These are phyloP conservation scores for Raphanus sativus DNA, from an alignment of 345 rosid genomes.

Conservation along the genomic window DNA sequence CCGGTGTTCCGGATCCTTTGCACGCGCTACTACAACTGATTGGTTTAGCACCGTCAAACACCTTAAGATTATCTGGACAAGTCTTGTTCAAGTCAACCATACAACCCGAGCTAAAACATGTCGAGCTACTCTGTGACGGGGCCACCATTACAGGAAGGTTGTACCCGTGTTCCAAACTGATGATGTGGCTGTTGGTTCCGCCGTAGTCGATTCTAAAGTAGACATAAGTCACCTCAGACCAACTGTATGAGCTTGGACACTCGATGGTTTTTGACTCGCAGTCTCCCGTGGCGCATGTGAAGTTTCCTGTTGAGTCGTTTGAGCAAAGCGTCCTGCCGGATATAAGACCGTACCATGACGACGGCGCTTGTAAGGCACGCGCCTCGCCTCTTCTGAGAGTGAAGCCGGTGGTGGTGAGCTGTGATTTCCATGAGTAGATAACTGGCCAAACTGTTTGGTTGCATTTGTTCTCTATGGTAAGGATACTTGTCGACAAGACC, in stretches of 20 bases:
- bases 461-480: slow-evolving; percentile 36
- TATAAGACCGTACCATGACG: slow-evolving; percentile 34
- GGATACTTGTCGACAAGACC: slow-evolving; percentile 13
- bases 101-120: slow-evolving; percentile 21
- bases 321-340: slow-evolving; percentile 28
- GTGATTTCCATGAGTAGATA: slow-evolving; percentile 16
- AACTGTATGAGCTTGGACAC: not conserved
- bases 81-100: slow-evolving; percentile 15
- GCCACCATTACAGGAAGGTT: slow-evolving; percentile 30
- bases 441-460: slow-evolving; percentile 32
- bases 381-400: slow-evolving; percentile 16
- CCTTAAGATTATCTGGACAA: slow-evolving; percentile 24
- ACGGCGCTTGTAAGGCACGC: slow-evolving; percentile 19
- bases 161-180: slow-evolving; percentile 27
- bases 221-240: slow-evolving; percentile 23
- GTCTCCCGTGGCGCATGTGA: slow-evolving; percentile 28
- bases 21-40: slow-evolving; percentile 21
- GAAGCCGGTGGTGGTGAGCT: slow-evolving; percentile 20
- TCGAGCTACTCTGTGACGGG: slow-evolving; percentile 17
- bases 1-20: not conserved
- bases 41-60: not conserved
- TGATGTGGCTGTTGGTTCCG: slow-evolving; percentile 18
- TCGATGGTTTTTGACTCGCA: slow-evolving; percentile 17
- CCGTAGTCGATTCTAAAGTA: slow-evolving; percentile 10
- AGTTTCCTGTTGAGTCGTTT: slow-evolving; percentile 10